phyloP scores from a whole-genome alignment of 192 early-diverging fungal genomes.

The Spinellus fusiger region DNA sequence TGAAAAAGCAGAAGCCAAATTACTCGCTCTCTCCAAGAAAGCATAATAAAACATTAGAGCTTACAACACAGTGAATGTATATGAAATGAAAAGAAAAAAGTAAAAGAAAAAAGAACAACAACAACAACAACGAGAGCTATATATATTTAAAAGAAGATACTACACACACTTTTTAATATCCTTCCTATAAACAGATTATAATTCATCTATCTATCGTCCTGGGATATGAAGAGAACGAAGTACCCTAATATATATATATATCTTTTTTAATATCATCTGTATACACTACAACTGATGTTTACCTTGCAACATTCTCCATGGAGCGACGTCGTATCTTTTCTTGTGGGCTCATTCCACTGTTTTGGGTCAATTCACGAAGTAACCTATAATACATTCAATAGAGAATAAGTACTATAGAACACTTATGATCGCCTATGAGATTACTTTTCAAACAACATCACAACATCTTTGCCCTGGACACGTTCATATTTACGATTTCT shows the following conservation, averaged over 20 bases:
- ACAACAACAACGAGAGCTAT: neutral
- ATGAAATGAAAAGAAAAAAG: too few species aligned
- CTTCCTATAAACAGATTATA: neutral
- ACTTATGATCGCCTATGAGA: constrained; percentile 7
- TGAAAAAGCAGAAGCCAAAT: constrained; percentile 42
- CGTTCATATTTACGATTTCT: constrained; percentile 59
- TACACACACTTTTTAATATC: neutral
- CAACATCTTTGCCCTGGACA: constrained; percentile 56
- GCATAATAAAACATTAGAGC: constrained; percentile 5
- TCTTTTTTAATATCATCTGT: too few species aligned
- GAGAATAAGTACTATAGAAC: neutral
- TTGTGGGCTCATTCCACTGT: constrained; percentile 4
- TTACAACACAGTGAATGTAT: too few species aligned
- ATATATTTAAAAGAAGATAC: neutral
- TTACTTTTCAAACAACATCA: constrained; percentile 80
- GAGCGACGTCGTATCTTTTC: constrained; percentile 28
- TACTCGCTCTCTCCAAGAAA: constrained; percentile 47
- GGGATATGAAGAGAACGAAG: constrained; percentile 25
- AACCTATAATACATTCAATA: constrained; percentile 6
- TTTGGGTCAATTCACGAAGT: constrained; percentile 12
- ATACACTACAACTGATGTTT: too few species aligned
- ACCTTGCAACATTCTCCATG: constrained; percentile 42
- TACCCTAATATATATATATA: constrained; percentile 1
- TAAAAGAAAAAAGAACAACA: neutral
- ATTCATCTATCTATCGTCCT: neutral